A percentile compares a stretch with the other conserved stretches of the same genome.
These are phyloP conservation scores for Arabidopsis hybrid DNA, from an alignment of 441 rosid species.

Conservation along the genomic window DNA sequence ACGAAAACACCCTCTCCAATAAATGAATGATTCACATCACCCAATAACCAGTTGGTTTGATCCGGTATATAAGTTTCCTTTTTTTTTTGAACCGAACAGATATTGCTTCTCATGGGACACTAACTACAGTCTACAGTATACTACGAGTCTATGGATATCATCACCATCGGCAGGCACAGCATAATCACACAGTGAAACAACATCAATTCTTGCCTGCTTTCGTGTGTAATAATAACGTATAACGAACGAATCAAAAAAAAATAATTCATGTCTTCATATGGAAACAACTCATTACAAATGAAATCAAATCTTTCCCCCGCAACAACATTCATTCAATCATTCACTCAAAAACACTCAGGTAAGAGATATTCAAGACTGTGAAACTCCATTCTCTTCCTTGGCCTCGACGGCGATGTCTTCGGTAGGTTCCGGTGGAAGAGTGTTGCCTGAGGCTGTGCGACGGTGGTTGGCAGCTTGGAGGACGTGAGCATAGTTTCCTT, in stretches of 20 bases:
- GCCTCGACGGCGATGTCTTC: constrained; percentile 39
- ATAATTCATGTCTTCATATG: constrained; percentile 26
- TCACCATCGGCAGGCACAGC: not conserved
- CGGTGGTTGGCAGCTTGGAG: constrained; percentile 74
- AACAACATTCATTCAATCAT: constrained; percentile 18
- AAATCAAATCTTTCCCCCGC: constrained; percentile 18
- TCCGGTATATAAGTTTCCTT: not conserved
- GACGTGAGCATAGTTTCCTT: constrained; percentile 88
- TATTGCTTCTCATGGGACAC: not conserved
- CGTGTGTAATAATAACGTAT: constrained; percentile 17
- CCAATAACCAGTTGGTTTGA: constrained; percentile 33
- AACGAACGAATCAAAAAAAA: constrained; percentile 18
- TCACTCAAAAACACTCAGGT: constrained; percentile 28
- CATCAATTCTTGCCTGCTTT: constrained; percentile 10
- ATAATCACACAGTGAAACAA: not conserved
- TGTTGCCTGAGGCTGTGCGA: constrained; percentile 60
- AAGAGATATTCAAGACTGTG: constrained; percentile 24
- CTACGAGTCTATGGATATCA: no score
- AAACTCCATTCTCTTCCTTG: constrained; percentile 40
- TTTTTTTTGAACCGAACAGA: not conserved
- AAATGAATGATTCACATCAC: constrained; percentile 36
- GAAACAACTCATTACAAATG: constrained; percentile 43
- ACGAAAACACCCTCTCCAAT: constrained; percentile 15
- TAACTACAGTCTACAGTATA: no score
- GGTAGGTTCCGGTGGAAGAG: constrained; percentile 60